A percentile compares a stretch with the other conserved stretches of the same genome.
Conservation (phyloP, 2,329 filamentous ascomycete genomes). For the Fusarium domesticum region DNA sequence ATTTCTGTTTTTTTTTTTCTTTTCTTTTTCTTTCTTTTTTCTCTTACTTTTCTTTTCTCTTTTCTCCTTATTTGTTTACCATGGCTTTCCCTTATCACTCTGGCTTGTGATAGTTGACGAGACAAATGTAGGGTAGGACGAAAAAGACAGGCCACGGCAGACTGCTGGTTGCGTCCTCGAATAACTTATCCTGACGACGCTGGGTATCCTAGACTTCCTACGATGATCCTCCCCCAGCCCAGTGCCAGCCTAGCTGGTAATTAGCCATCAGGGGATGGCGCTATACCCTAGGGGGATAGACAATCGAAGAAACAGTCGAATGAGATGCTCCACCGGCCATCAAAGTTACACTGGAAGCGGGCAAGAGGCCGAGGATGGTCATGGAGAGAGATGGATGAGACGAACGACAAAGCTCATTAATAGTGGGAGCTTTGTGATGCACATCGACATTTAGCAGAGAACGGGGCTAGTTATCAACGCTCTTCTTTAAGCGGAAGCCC, state of each 20-base stretch:
- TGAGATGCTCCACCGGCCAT: conserved; percentile 18
- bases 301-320: conserved; percentile 19
- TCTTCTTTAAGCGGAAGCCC: conserved; percentile 18
- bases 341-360: conserved; percentile 26
- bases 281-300: conserved; percentile 22
- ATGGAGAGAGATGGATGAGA: neutral
- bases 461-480: too few species aligned
- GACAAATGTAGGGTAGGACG: neutral
- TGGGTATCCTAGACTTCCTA: too few species aligned
- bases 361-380: conserved; percentile 2
- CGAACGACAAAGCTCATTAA: conserved; percentile 1
- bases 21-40: too few species aligned
- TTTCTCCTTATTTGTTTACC: neutral
- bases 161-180: conserved; percentile 1
- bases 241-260: conserved; percentile 11
- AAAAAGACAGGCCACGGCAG: neutral
- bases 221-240: conserved; percentile 8
- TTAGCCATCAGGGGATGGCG: conserved; percentile 10
- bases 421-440: conserved; percentile 18
- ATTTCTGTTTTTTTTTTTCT: too few species aligned
- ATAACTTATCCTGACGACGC: too few species aligned
- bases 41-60: too few species aligned
- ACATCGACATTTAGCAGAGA: conserved; percentile 16
- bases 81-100: neutral
- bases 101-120: neutral